phyloP scores from a whole-genome alignment of 805 yeast species.

The Ascoidea asiatica region DNA sequence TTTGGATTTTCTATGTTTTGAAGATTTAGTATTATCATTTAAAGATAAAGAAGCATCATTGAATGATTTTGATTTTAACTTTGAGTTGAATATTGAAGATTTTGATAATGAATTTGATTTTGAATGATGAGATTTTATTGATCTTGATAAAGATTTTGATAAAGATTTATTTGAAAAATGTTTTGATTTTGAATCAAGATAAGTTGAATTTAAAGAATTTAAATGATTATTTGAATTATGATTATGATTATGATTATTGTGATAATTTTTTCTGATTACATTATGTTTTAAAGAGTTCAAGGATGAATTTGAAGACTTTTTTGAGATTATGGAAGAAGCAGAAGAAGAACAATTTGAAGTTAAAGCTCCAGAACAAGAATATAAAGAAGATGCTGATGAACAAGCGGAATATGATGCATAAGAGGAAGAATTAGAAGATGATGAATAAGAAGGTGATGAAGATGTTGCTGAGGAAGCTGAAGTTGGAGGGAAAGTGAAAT shows the following conservation, averaged over 20 bases:
- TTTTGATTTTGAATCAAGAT: slow-evolving; percentile 1
- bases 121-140: slow-evolving; percentile 1
- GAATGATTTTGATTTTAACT: too few species aligned
- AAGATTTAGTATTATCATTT: too few species aligned
- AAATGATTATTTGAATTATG: neutral
- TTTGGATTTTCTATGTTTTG: too few species aligned
- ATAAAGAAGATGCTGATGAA: slow-evolving; percentile 8
- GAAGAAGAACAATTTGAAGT: slow-evolving; percentile 4
- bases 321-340: neutral
- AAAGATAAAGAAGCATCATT: too few species aligned
- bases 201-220: neutral
- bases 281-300: neutral
- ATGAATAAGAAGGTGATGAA: neutral
- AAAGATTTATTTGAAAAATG: slow-evolving; percentile 5
- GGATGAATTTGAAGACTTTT: neutral
- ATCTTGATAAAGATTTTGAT: slow-evolving; percentile 2
- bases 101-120: slow-evolving; percentile 14
- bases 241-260: neutral
- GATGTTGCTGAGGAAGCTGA: neutral
- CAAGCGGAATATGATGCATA: slow-evolving; percentile 1
- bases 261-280: neutral
- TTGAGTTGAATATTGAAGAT: slow-evolving; percentile 9
- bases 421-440: neutral
- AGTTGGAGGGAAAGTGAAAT: neutral
- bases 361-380: slow-evolving; percentile 7